Base-by-base conservation (phyloP, 2,329 filamentous ascomycete species). In the Lachnellula subtilissima region DNA sequence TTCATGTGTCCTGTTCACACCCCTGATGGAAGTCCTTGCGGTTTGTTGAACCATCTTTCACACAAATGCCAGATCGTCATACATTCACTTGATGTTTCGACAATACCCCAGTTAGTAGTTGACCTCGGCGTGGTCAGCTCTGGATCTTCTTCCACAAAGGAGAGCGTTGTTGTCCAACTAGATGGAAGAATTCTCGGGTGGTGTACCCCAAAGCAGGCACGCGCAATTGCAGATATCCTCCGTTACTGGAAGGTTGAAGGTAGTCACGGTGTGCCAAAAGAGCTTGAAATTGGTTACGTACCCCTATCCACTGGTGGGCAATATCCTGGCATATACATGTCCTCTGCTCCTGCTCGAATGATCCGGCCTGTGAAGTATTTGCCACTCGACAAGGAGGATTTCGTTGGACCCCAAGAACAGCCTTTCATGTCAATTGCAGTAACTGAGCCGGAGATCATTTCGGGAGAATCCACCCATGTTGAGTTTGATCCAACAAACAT, bases 401-500 rank as follows among this genome's bases (percentile, higher is more conserved):
- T 84, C 61, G 88, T 99, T 36, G 94, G 94, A 9, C 89, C 94
- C 0, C 89, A 95, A 63, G 94, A 99, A 74, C 94, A 99, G 75
- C 92, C 93, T 0, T 97, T 94, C 77, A 97, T 99, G 93, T 91
- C 91, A 49, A 96, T 99, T 70, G 92, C 94, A 22, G 92, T 91
- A 65, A 86, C 89, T n/a, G 87, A 92, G 50, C 81, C 86, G 36
- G 94, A 99, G 71, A 84, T 97, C 58, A 81, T 88, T 28, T 89
- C 91, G n/a, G 91, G 91, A 49, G 82, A 92, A 67, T 91, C 91
- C 4, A 96, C 91, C 0, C 94, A 99, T 69, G 91, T 97, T 46
- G 94, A 99, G 73, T 89, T 89, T 67, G 87, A 92, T 56, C 92
- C 94, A 1, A 99, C 94, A 35, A 94, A 97, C 73, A 97, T 99